These are phyloP conservation scores for Schwanniomyces etchellsii DNA, from an alignment of 1,139 yeast genomes.

Conservation along the genomic window DNA sequence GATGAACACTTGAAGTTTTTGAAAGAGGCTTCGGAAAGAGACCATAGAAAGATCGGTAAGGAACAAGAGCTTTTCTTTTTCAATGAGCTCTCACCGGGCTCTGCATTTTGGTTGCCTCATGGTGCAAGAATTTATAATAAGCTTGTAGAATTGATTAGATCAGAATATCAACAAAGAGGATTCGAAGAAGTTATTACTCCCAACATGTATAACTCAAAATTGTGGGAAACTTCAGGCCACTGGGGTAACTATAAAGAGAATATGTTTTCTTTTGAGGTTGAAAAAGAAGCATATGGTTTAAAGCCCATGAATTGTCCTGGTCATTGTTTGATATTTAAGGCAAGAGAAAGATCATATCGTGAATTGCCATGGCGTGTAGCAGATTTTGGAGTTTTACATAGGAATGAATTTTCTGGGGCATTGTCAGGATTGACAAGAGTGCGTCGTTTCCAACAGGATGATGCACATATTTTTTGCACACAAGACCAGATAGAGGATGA, in stretches of 20 bases:
- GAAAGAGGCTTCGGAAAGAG: conserved; percentile 96
- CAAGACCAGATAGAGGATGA: conserved; percentile 82
- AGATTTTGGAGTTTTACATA: conserved; percentile 91
- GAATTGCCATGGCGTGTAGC: conserved; percentile 96
- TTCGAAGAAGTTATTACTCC: conserved; percentile 98
- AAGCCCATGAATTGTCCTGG: conserved; percentile 99
- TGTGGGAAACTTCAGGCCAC: conserved; percentile 98
- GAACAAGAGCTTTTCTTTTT: conserved; percentile 95
- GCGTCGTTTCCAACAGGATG: conserved; percentile 97
- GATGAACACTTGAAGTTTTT: conserved; percentile 92
- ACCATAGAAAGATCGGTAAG: conserved; percentile 93
- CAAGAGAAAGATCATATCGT: conserved; percentile 86
- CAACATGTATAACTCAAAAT: conserved; percentile 89
- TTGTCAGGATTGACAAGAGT: conserved; percentile 85
- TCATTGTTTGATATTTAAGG: conserved; percentile 83
- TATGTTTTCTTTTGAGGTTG: conserved; percentile 95
- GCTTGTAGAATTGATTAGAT: conserved; percentile 68
- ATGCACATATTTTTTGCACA: conserved; percentile 95
- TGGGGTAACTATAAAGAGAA: conserved; percentile 97
- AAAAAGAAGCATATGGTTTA: conserved; percentile 81
- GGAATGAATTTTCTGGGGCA: conserved; percentile 93
- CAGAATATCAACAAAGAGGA: conserved; percentile 85
- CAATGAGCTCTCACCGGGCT: conserved; percentile 96
- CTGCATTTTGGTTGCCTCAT: conserved; percentile 97
- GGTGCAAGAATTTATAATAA: conserved; percentile 94